Base-by-base conservation (phyloP, 768 basidiomycete species). In the Astraeus odoratus region DNA sequence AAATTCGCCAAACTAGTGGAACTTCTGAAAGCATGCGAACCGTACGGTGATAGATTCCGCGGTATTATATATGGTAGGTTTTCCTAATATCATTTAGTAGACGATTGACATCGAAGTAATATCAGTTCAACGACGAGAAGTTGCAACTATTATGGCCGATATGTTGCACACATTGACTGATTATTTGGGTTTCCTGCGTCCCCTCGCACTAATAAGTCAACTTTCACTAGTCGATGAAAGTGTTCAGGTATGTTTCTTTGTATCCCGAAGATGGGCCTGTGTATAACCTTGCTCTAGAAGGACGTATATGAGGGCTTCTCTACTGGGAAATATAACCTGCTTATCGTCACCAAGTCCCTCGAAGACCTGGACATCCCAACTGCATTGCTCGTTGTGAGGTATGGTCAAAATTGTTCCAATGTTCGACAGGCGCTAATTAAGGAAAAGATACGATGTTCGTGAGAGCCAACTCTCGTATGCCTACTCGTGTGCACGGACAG, bases 1-100 rank as follows among this genome's bases (percentile, higher is more conserved):
- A 88, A 90, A 48, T 78, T 88, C 48, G 53, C 73, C 33, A 75
- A 69, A 51, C 58, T 90, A 20, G 65, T 82, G 3, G 74, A 86
- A 38, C 63, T 79, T 35, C 66, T 90, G 33, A 72, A 72, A 45
- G 69, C 74, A 1, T 82, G 74, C 55, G 67, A 70, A 46, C 63
- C 69, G 12, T 70, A 75, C 38, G 77, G 76, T 5, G 72, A 78
- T 41, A 52, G 58, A 4, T 88, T 90, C 55, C 76, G 83, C 36
- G 83, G 78, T 13, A 69, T 89, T 19, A 57, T 83, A 30, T 71
- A 79, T 50, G 85, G 87, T 86, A 52, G 45, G 46, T 16, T 27
- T 51, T 33, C 23, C 15, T 10, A 23, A 7, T 27, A 13, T n/a
- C 19, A 19, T 9, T 24, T 41, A 19, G 30, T 19, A 38, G 10